Evolutionary conservation across 805 yeast genomes (phyloP), one percentile per base, ranked within the genome.

Genomic region (Kodamaea nitidulidarum): DNA sequence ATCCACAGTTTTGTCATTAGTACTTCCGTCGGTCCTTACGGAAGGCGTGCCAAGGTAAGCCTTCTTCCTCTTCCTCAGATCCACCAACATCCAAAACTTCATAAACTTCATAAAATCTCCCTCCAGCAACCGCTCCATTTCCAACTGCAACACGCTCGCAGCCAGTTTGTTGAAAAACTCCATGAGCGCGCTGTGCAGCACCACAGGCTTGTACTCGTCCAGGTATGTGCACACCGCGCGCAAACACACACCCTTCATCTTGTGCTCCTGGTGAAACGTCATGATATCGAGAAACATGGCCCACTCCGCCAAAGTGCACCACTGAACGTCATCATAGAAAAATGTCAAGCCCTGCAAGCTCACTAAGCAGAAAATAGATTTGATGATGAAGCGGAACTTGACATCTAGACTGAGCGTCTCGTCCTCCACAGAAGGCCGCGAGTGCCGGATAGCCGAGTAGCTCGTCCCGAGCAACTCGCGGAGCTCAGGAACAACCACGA

Each of bases 311-410:
- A 41, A 45, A 0, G 75, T 57, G 40, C 71, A 62, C 65, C 70
- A 67, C 38, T 73, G 75, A 17, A 70, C 46, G 50, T 74, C 76
- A 45, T 74, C 78, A 21, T 71, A 50, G 34, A 70, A 58, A 1
- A 74, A 44, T 0, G 76, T 71, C 28, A 74, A 52, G 2, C 78
- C 77, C 24, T 58, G 59, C 3, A 45, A 46, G 7, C 70, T 67
- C 35, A 74, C 55, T 3, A 75, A 48, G n/a, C 63, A 60, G 39
- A 66, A 65, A 11, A 75, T 48, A 12, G 58, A 48, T 39, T 71
- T 73, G 41, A 75, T 55, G n/a, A 70, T 55, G 42, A 62, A 65
- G 38, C 69, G 58, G 45, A 68, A 63, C 35, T 63, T 57, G 33
- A 72, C 41, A 42, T 74, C 79, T 32, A 57, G 41, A 40, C 52